Evolutionary conservation across 164 flowering plant genomes (phyloP), one percentile per base, ranked within the genome.

Genomic region (Stephania yunnanensis): DNA sequence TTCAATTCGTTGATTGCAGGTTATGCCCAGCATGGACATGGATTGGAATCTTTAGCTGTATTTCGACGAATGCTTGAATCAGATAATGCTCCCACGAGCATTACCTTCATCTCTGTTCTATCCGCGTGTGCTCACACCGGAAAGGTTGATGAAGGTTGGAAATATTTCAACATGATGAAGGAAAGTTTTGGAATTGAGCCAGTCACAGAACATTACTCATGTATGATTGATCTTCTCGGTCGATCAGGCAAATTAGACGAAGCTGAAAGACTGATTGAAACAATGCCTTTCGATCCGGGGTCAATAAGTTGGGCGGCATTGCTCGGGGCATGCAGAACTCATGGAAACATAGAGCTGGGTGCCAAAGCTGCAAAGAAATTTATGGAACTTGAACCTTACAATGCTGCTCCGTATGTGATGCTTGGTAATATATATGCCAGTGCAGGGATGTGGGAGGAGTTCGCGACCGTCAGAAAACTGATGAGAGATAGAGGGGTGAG

Each of bases 141-240:
- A 61, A 83, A 81, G 82, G 84, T 85, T 30, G 86, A 86, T 64
- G 85, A 88, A 78, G 94, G 89, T 44, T 19, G 71, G 77, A 71
- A 55, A 5, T 86, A 86, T 71, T 90, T 90, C 71, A 79, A 73
- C 6, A 71, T 83, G 79, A 94, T 94, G 94, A 80, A 77, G 45
- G 85, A 83, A 46, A 81, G 77, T 74, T 90, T 86, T 66, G 81
- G 80, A 30, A 87, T 92, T 50, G 84, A 82, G 73, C 94, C 97
- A 71, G 86, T 77, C 52, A 78, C 76, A 45, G 92, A 89, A 29
- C 97, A 94, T 69, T 92, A 89, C 81, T 85, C 93, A 6, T 94
- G 96, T 80, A 88, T 92, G 91, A 86, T 94, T 68, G 98, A 94
- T 81, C 92, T 94, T 75, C 80, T 91, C 19, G 95, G 97, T 17